Conservation (phyloP, 2,329 filamentous ascomycete genomes). For the Clonostachys sp. region DNA sequence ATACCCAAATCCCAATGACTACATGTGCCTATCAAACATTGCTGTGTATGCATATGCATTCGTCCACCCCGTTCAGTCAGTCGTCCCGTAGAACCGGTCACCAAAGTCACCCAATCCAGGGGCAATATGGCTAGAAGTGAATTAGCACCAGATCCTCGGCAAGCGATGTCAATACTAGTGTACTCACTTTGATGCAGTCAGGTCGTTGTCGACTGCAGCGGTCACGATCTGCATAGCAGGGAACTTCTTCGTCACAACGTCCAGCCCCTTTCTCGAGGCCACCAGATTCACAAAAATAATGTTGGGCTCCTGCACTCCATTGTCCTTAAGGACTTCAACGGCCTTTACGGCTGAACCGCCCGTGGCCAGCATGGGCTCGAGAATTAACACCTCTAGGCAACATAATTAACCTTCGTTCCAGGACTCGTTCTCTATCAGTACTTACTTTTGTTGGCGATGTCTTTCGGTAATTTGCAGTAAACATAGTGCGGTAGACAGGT, state of each 20-base stretch:
- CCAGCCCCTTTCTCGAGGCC: conserved; percentile 14
- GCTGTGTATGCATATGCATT: too few relatives aligned
- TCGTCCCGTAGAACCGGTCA: conserved; percentile 18
- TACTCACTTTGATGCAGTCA: conserved; percentile 10
- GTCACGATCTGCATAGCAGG: conserved; percentile 13
- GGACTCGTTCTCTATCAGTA: too few relatives aligned
- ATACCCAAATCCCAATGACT: too few relatives aligned
- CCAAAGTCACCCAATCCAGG: conserved; percentile 29
- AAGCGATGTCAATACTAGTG: too few relatives aligned
- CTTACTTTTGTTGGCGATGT: too few relatives aligned
- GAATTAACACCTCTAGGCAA: too few relatives aligned
- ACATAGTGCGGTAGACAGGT: too few relatives aligned
- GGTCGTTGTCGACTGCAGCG: conserved; percentile 8
- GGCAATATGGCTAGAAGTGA: conserved; percentile 19
- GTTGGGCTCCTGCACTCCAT: conserved; percentile 12
- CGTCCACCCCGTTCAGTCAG: neutral
- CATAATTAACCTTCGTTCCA: too few relatives aligned
- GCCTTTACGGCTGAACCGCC: neutral
- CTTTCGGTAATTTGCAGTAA: too few relatives aligned
- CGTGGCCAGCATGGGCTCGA: neutral
- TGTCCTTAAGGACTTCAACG: conserved; percentile 8
- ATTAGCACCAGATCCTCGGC: too few relatives aligned
- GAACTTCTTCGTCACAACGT: conserved; percentile 10
- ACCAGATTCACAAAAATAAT: conserved; percentile 20
- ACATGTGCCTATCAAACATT: too few relatives aligned